phyloP scores from a whole-genome alignment of 176 grass and related monocot species.

The Ensete ventricosum region DNA sequence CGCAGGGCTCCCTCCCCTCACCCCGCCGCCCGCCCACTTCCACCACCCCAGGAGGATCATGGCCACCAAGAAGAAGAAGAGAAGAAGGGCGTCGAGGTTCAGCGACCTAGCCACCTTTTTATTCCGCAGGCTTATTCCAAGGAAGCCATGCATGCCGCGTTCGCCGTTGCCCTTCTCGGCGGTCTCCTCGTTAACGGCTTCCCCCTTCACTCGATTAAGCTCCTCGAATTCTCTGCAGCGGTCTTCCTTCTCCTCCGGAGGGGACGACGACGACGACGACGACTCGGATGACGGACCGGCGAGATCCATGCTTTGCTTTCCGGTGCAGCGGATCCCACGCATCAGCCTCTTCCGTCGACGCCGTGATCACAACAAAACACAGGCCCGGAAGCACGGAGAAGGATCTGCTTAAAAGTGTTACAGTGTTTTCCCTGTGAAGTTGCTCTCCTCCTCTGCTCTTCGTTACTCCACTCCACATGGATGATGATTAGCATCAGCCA shows the following conservation, averaged over 20 bases:
- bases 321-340: background rate
- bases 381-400: background rate
- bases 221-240: background rate
- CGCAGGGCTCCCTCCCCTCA: constrained; percentile 1
- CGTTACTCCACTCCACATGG: no score
- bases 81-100: background rate
- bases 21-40: constrained; percentile 20
- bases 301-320: background rate
- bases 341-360: background rate
- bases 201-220: background rate
- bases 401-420: no score
- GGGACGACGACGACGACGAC: background rate
- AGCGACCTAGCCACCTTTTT: background rate
- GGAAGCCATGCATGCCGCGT: background rate
- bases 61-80: no score
- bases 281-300: background rate
- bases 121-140: background rate
- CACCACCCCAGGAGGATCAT: constrained; percentile 24
- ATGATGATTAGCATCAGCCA: no score
- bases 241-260: background rate
- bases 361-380: background rate
- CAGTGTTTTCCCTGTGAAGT: no score
- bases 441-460: no score
- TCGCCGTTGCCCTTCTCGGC: no score
- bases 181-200: background rate